Evolutionary conservation across 2,329 filamentous ascomycete species (phyloP).

Genomic region (Colletotrichum euphorbiae): DNA sequence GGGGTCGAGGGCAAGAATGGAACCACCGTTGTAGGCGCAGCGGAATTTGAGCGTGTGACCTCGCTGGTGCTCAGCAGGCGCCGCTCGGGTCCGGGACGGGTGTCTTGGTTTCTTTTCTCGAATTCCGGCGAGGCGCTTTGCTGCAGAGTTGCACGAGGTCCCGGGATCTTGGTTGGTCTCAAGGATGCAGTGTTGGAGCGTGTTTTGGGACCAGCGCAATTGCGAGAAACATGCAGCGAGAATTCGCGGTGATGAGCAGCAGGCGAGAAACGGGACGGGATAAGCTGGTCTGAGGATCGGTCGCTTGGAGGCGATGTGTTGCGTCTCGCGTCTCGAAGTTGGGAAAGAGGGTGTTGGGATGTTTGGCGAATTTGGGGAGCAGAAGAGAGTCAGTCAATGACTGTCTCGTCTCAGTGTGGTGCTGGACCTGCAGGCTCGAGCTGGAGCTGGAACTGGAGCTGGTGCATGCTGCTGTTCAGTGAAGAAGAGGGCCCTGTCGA

Average conservation of each 20-base stretch:
- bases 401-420: conserved; percentile 16
- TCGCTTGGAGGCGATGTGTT: conserved; percentile 36
- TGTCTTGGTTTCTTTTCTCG: conserved; percentile 2
- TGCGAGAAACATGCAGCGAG: conserved; percentile 28
- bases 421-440: too few species aligned
- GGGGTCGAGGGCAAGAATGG: conserved; percentile 19
- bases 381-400: conserved; percentile 12
- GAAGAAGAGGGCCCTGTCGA: conserved; percentile 30
- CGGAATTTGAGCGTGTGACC: conserved; percentile 26
- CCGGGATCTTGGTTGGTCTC: conserved; percentile 38
- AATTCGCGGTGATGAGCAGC: not conserved
- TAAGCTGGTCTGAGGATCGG: conserved; percentile 37
- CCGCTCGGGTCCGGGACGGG: conserved; percentile 8
- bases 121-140: conserved; percentile 1
- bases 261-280: conserved; percentile 33
- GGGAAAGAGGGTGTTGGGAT: conserved; percentile 36
- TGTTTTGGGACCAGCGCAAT: conserved; percentile 36
- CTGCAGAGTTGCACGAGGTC: conserved; percentile 36
- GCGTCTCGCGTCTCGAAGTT: conserved; percentile 39
- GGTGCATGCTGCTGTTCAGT: conserved; percentile 16
- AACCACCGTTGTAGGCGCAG: conserved; percentile 11
- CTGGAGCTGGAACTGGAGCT: conserved; percentile 2
- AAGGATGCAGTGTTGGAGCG: conserved; percentile 38
- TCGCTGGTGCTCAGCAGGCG: not conserved
- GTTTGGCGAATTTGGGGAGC: conserved; percentile 33